Evolutionary conservation across 805 yeast species (phyloP).

Genomic region (Candida coleopterorum): DNA sequence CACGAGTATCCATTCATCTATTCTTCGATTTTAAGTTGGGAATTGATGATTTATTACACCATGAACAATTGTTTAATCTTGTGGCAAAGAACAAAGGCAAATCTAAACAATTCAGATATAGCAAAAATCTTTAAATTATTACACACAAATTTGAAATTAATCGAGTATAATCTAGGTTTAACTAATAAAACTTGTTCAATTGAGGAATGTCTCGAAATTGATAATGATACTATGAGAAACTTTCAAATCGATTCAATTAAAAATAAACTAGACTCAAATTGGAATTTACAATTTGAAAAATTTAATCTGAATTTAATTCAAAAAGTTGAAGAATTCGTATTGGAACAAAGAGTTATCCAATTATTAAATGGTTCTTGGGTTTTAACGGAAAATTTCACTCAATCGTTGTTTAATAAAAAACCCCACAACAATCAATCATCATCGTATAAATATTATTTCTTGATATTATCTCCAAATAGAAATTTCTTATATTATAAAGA

Average conservation of each 20-base stretch:
- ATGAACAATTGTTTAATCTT: conserved; percentile 54
- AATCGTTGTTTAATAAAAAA: conserved; percentile 15
- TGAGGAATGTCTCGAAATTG: conserved; percentile 44
- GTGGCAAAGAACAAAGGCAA: conserved; percentile 63
- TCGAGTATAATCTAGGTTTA: too few relatives aligned
- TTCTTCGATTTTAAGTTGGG: conserved; percentile 45
- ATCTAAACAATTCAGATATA: conserved; percentile 43
- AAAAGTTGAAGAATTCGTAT: conserved; percentile 67
- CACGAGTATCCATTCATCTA: conserved; percentile 34
- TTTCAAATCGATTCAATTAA: conserved; percentile 47
- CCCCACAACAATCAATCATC: background rate
- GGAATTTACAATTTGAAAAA: conserved; percentile 42
- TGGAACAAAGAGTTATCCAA: conserved; percentile 68
- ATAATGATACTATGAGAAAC: conserved; percentile 48
- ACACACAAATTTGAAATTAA: conserved; percentile 19
- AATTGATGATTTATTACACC: conserved; percentile 49
- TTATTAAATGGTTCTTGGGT: conserved; percentile 82
- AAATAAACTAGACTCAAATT: conserved; percentile 27
- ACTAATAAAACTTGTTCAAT: conserved; percentile 23
- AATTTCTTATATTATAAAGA: conserved; percentile 57
- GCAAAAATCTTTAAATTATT: conserved; percentile 47
- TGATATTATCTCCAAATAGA: conserved; percentile 64
- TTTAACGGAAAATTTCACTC: conserved; percentile 53
- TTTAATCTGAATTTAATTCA: conserved; percentile 47
- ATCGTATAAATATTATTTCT: conserved; percentile 42